Evolutionary conservation across 2,329 filamentous ascomycete genomes (phyloP).

Genomic region (Neonectria punicea): DNA sequence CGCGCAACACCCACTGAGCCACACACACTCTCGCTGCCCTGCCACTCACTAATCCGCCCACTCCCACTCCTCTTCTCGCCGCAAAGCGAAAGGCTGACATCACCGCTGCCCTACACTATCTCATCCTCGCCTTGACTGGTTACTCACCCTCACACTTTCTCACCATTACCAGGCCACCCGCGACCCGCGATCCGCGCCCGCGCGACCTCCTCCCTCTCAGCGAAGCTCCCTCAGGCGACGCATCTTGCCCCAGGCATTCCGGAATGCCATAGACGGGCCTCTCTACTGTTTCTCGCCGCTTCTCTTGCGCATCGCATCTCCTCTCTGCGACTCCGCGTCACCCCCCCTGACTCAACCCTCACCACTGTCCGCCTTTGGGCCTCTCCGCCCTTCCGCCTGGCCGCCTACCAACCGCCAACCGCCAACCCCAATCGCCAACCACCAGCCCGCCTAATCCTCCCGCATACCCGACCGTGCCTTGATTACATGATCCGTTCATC

Average conservation of each 20-base stretch:
- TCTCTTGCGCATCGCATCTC: slow-evolving; percentile 19
- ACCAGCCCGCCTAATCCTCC: slow-evolving; percentile 17
- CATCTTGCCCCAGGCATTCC: slow-evolving; percentile 14
- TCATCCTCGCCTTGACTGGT: slow-evolving; percentile 6
- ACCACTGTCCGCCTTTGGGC: not conserved
- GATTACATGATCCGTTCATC: slow-evolving; percentile 43
- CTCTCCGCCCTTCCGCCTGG: slow-evolving; percentile 9
- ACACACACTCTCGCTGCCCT: not conserved
- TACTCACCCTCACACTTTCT: slow-evolving; percentile 18
- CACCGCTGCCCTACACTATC: slow-evolving; percentile 24
- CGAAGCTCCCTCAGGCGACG: slow-evolving; percentile 3
- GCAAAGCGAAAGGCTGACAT: slow-evolving; percentile 26
- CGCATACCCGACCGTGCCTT: slow-evolving; percentile 31
- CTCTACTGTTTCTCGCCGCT: slow-evolving; percentile 15
- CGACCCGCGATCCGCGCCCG: slow-evolving; percentile 22
- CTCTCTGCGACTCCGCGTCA: not conserved
- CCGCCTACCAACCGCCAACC: slow-evolving; percentile 3
- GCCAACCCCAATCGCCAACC: slow-evolving; percentile 3
- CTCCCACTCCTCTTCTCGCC: slow-evolving; percentile 10
- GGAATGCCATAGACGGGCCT: slow-evolving; percentile 25
- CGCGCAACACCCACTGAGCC: not conserved
- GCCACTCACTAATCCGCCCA: slow-evolving; percentile 12
- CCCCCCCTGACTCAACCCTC: not conserved
- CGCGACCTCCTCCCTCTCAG: slow-evolving; percentile 10
- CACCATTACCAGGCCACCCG: slow-evolving; percentile 20